Evolutionary conservation across 129 eudicot species (phyloP).

Genomic region (Lactuca sativa): DNA sequence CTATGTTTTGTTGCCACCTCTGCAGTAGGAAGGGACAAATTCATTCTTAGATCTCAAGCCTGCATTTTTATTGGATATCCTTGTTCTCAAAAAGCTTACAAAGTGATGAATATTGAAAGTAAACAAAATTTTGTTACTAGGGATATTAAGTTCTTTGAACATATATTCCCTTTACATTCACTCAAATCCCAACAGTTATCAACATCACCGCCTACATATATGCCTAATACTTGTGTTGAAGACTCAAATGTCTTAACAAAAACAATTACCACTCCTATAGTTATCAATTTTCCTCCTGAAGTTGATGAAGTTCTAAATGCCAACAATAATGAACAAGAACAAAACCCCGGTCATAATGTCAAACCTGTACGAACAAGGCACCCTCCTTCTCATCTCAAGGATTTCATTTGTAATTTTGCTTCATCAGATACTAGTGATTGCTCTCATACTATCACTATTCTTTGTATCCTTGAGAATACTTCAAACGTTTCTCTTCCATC

Average conservation of each 20-base stretch:
- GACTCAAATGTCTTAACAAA: no score
- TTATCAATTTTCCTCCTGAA: no score
- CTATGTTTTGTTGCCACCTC: neutral
- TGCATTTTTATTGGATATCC: neutral
- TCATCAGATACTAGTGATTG: no score
- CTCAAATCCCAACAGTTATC: no score
- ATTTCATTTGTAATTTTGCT: neutral
- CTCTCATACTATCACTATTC: neutral
- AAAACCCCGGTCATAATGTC: neutral
- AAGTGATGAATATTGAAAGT: neutral
- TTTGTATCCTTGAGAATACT: neutral
- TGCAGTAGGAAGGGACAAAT: neutral
- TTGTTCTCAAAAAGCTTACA: neutral
- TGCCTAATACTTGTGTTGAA: no score
- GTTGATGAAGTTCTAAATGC: neutral
- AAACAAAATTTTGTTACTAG: neutral
- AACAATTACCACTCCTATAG: no score
- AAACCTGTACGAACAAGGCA: no score
- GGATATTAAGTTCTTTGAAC: neutral
- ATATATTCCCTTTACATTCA: neutral
- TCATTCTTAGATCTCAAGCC: neutral
- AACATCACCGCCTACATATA: no score
- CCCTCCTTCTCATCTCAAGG: neutral
- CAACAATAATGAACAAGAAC: accelerated
- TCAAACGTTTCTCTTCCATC: no score